Percentiles rank a stretch among this genome's conserved stretches.
Conservation (phyloP, 805 yeast species). For the Cephaloascus albidus region DNA sequence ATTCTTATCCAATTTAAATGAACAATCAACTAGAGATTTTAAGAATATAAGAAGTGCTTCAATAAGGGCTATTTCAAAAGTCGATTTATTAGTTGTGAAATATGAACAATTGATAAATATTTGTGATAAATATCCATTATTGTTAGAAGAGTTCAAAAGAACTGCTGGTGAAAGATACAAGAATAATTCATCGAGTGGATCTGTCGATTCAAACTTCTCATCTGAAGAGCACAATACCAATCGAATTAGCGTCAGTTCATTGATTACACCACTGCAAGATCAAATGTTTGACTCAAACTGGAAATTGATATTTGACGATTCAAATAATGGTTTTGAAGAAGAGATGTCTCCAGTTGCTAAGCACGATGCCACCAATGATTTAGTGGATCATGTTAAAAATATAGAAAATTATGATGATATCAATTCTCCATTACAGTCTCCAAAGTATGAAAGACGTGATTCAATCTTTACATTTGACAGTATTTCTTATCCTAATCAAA, state of each 20-base stretch:
- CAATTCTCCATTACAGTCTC: neutral
- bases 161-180: constrained; percentile 47
- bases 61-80: constrained; percentile 50
- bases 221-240: constrained; percentile 1
- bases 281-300: neutral
- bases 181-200: constrained; percentile 10
- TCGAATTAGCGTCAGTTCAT: neutral
- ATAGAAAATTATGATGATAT: neutral
- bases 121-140: constrained; percentile 47
- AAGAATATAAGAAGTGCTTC: constrained; percentile 44
- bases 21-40: constrained; percentile 8
- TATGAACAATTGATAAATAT: constrained; percentile 45
- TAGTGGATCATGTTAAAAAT: neutral
- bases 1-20: constrained; percentile 39
- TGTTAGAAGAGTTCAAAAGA: constrained; percentile 47
- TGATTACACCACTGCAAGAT: neutral
- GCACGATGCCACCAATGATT: neutral
- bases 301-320: neutral
- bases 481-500: too few species aligned
- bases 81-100: constrained; percentile 52
- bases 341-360: neutral
- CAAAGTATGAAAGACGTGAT: neutral
- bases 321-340: neutral
- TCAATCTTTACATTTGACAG: neutral
- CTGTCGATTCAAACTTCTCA: constrained; percentile 1